These are phyloP conservation scores for Chytriomyces confervae DNA, from an alignment of 192 early-diverging fungal species.

Conservation along the genomic window DNA sequence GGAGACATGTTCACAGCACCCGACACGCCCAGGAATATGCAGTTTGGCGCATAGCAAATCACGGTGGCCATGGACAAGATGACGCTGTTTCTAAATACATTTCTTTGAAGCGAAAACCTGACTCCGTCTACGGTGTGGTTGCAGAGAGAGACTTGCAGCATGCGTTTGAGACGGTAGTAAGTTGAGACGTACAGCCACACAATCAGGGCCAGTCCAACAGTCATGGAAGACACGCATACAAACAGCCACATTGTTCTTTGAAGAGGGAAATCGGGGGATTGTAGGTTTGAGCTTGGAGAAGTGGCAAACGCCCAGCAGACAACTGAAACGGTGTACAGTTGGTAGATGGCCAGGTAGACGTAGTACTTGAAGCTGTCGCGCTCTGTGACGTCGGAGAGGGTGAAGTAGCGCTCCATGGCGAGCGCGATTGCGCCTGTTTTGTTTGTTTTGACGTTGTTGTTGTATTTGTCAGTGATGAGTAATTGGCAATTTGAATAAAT, in stretches of 20 bases:
- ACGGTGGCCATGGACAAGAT: neutral
- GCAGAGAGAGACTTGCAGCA: neutral
- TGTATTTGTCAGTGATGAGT: too few species aligned
- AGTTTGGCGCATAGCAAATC: constrained; percentile 3
- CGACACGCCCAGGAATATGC: neutral
- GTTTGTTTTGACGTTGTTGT: too few species aligned
- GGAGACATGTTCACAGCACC: neutral
- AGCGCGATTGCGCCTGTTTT: neutral
- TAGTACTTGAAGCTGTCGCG: neutral
- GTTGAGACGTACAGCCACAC: neutral
- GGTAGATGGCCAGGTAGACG: neutral
- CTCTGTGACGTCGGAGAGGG: neutral
- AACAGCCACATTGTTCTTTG: neutral
- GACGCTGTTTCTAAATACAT: constrained; percentile 5
- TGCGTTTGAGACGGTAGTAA: neutral
- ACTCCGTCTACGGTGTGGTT: neutral
- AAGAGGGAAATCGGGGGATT: neutral
- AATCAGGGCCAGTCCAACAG: neutral
- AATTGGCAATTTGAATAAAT: too few species aligned
- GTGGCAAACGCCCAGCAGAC: neutral
- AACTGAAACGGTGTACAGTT: neutral
- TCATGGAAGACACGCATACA: neutral
- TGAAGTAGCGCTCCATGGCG: constrained; percentile 10
- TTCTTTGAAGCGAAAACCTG: neutral
- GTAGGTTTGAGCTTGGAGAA: neutral